Evolutionary conservation across 192 early-diverging fungal species (phyloP).

Genomic region (Podila epigama): DNA sequence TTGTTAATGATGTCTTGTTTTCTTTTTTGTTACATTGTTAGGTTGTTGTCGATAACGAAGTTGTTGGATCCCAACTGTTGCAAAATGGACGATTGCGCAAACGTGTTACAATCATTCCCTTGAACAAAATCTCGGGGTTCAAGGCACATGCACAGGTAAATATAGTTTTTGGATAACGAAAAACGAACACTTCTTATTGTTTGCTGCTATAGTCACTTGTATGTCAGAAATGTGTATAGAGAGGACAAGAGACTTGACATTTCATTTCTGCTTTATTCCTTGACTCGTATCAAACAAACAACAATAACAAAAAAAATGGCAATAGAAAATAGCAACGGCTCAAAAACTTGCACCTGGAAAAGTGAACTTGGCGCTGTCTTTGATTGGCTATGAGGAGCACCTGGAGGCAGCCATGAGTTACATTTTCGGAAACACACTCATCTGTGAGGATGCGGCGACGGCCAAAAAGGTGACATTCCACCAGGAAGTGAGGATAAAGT

Average conservation of each 20-base stretch:
- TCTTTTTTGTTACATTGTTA: constrained; percentile 17
- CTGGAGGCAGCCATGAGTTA: constrained; percentile 87
- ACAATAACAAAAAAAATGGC: too few species aligned
- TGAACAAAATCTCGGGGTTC: constrained; percentile 90
- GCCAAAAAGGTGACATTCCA: constrained; percentile 92
- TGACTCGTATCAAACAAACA: too few species aligned
- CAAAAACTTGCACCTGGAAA: constrained; percentile 87
- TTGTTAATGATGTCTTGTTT: too few species aligned
- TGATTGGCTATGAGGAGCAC: constrained; percentile 84
- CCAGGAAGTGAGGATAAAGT: constrained; percentile 80
- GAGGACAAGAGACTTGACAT: not conserved
- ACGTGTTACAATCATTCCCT: constrained; percentile 90
- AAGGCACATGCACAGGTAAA: constrained; percentile 60
- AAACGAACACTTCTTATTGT: too few species aligned
- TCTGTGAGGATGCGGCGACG: constrained; percentile 84
- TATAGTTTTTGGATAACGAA: too few species aligned
- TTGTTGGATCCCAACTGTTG: constrained; percentile 80
- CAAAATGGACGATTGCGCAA: constrained; percentile 78
- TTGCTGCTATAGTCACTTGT: too few species aligned
- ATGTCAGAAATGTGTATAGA: not conserved
- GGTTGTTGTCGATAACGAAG: constrained; percentile 93
- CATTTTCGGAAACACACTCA: constrained; percentile 93
- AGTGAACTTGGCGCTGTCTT: constrained; percentile 85
- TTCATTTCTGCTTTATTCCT: not conserved
- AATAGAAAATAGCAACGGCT: constrained; percentile 69